Conservation (phyloP, 2,329 filamentous ascomycete genomes). For the Didymellaceae sp. region DNA sequence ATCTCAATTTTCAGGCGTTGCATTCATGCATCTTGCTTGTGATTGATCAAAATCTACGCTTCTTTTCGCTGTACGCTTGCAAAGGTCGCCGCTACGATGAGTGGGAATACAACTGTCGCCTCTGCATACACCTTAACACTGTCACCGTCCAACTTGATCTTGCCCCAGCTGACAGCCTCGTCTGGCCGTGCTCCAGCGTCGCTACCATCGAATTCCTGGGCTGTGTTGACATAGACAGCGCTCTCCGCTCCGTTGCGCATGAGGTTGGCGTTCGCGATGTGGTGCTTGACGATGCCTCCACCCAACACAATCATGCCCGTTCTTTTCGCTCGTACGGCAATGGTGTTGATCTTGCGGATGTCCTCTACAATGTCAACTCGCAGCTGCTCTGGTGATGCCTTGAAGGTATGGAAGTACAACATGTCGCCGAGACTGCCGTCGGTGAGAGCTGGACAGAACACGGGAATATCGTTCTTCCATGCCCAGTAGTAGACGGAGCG, state of each 20-base stretch:
- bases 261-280: conserved; percentile 95
- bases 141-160: conserved; percentile 88
- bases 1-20: too few species aligned
- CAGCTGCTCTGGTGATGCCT: conserved; percentile 79
- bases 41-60: background rate
- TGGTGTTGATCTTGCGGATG: conserved; percentile 89
- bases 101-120: conserved; percentile 70
- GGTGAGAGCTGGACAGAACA: conserved; percentile 95
- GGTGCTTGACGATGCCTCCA: conserved; percentile 95
- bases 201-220: conserved; percentile 95
- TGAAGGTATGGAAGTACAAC: conserved; percentile 98
- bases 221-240: conserved; percentile 97
- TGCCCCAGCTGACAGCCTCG: conserved; percentile 97
- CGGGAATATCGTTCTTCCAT: conserved; percentile 93
- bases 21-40: background rate
- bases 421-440: conserved; percentile 96
- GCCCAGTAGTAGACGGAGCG: conserved; percentile 96
- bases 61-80: conserved; percentile 48
- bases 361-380: conserved; percentile 92
- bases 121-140: conserved; percentile 83
- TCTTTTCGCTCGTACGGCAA: conserved; percentile 84
- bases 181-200: conserved; percentile 94
- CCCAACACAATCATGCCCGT: conserved; percentile 96
- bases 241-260: conserved; percentile 98
- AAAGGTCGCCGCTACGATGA: conserved; percentile 72